These are phyloP conservation scores for Lasiosphaeris hirsuta DNA, from an alignment of 495 filamentous ascomycete genomes.

Conservation along the genomic window DNA sequence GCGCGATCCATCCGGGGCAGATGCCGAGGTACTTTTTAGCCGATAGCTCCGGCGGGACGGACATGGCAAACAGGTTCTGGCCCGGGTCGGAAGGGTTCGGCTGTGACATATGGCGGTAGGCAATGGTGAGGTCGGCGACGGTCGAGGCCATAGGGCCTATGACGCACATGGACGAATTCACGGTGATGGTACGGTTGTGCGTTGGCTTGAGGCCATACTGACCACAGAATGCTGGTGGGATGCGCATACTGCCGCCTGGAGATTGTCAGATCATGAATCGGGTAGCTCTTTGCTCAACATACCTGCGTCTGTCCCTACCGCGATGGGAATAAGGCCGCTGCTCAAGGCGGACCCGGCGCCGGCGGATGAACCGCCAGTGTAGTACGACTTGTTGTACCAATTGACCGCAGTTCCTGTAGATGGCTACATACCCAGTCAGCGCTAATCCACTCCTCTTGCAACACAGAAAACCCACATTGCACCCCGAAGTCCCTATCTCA, in stretches of 20 bases:
- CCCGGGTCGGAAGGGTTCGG: constrained; percentile 56
- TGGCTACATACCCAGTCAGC: constrained; percentile 40
- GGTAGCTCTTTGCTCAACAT: neutral
- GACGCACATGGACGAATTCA: constrained; percentile 62
- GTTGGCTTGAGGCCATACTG: constrained; percentile 85
- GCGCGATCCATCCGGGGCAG: constrained; percentile 70
- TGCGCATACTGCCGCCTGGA: constrained; percentile 69
- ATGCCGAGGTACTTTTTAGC: constrained; percentile 61
- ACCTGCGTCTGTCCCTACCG: constrained; percentile 78
- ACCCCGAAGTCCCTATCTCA: constrained; percentile 35
- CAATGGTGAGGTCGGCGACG: constrained; percentile 76
- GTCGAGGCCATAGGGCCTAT: constrained; percentile 73
- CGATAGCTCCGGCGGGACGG: constrained; percentile 40
- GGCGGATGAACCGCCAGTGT: constrained; percentile 85
- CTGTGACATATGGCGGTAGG: constrained; percentile 70
- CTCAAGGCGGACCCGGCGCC: constrained; percentile 77
- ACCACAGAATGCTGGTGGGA: constrained; percentile 81
- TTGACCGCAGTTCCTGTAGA: constrained; percentile 77
- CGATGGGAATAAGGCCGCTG: constrained; percentile 74
- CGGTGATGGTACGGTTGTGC: constrained; percentile 62
- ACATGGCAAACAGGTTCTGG: constrained; percentile 38
- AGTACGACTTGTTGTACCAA: constrained; percentile 76
- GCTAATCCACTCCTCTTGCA: too few relatives aligned
- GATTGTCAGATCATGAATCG: too few relatives aligned
- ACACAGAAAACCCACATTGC: constrained; percentile 25